A percentile compares a stretch with the other conserved stretches of the same genome.
Conservation (phyloP, 345 rosid genomes). For the Capsella bursapastoris region DNA sequence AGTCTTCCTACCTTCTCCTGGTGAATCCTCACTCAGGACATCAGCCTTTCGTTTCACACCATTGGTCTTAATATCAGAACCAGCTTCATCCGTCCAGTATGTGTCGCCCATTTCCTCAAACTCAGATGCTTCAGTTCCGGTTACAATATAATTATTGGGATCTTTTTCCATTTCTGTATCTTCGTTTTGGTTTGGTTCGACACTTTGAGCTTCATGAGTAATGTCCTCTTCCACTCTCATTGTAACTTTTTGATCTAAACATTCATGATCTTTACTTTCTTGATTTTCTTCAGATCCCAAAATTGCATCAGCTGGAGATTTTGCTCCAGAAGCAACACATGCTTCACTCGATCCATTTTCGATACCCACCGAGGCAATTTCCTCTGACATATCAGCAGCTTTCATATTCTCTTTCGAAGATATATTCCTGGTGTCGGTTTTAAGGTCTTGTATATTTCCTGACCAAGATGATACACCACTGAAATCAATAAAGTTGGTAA, state of each 20-base stretch:
- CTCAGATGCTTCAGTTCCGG: slow-evolving; percentile 65
- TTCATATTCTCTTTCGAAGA: slow-evolving; percentile 38
- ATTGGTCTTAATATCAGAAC: slow-evolving; percentile 49
- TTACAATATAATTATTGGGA: slow-evolving; percentile 2
- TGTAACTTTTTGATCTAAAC: slow-evolving; percentile 25
- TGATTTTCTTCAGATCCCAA: slow-evolving; percentile 13
- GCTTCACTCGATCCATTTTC: slow-evolving; percentile 22
- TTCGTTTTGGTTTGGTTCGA: slow-evolving; percentile 28
- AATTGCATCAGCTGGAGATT: slow-evolving; percentile 15
- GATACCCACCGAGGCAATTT: slow-evolving; percentile 7
- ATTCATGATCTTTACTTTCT: slow-evolving; percentile 11
- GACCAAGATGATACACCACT: slow-evolving; percentile 49
- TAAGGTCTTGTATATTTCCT: slow-evolving; percentile 46
- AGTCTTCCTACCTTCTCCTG: slow-evolving; percentile 62
- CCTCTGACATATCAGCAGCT: not conserved
- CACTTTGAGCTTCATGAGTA: slow-evolving; percentile 31
- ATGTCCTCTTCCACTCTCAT: slow-evolving; percentile 22
- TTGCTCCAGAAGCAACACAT: not conserved
- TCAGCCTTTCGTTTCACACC: slow-evolving; percentile 62
- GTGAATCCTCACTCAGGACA: slow-evolving; percentile 55
- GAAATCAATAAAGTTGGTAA: slow-evolving; percentile 51
- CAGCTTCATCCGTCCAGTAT: slow-evolving; percentile 75
- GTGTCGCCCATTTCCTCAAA: slow-evolving; percentile 71
- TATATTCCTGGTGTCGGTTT: slow-evolving; percentile 25
- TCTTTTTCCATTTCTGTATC: slow-evolving; percentile 40